Base-by-base conservation (phyloP, 2,329 filamentous ascomycete genomes). In the Pestalotiopsis sp. region DNA sequence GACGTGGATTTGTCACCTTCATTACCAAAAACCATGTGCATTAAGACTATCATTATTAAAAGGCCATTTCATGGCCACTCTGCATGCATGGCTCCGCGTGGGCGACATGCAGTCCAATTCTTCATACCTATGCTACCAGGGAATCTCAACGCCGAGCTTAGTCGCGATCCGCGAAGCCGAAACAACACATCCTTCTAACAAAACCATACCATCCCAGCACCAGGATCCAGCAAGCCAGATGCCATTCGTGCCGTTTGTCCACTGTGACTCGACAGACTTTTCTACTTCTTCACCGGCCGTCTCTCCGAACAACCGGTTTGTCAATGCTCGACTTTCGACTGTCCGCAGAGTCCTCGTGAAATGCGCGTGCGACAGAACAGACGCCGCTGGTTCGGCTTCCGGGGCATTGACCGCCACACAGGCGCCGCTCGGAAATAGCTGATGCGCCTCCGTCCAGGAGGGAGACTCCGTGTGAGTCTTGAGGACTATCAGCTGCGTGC, bases 151-250 rank as follows among this genome's bases (percentile, higher is more conserved):
- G 6, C 79, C 85, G 72, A 90, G 82, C 13, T 82, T 83, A n/a
- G 78, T 72, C 0, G 87, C 88, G 59, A 90, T 80, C 41, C 83
- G 80, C 82, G 87, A 86, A 1, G 88, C 87, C 7, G 87, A 90
- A 2, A 87, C 81, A 3, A 90, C 80, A 67, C 88, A 91, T 1
- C 88, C 88, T 74, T 90, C 88, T 3, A 90, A 75, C 17, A 90
- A 72, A 1, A 90, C 87, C 87, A 90, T 87, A 2, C 88, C 88
- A 75, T 90, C 88, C 88, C 88, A 90, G 71, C 87, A 90, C 88
- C 88, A 90, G 0, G 86, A 86, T 5, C 88, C 88, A 0, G 83
- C 81, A 13, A 90, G 73, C 82, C 84, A 90, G 0, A 90, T 83
- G 56, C 83, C 82, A 7, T 82, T 81, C 64, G 87, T 79, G 0